These are phyloP conservation scores for Chrysoporthe puriensis DNA, from an alignment of 2,329 filamentous ascomycete genomes.

Conservation along the genomic window DNA sequence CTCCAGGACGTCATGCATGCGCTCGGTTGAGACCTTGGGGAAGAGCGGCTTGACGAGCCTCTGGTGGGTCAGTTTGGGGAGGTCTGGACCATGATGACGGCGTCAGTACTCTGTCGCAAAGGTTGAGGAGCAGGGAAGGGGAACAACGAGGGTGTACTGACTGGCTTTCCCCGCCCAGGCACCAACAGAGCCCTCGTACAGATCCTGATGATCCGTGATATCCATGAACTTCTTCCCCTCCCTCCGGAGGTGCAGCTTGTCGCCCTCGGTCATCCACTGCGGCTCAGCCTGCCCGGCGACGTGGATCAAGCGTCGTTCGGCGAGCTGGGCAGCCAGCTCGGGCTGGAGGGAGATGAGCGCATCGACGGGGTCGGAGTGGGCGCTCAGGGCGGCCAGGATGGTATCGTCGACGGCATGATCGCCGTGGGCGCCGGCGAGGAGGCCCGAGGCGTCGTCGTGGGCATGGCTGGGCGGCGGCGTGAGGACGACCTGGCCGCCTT, in stretches of 20 bases:
- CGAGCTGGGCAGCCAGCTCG: constrained; percentile 22
- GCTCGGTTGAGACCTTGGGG: constrained; percentile 61
- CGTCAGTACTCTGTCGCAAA: not conserved
- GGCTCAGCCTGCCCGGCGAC: constrained; percentile 64
- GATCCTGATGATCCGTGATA: constrained; percentile 65
- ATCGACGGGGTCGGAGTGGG: constrained; percentile 20
- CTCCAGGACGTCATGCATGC: constrained; percentile 68
- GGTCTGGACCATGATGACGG: constrained; percentile 31
- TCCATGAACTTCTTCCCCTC: constrained; percentile 74
- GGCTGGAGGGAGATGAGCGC: constrained; percentile 26
- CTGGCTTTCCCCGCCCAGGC: constrained; percentile 37
- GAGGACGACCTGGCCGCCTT: constrained; percentile 19
- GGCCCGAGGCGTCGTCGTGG: not conserved
- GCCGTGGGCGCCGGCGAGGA: not conserved
- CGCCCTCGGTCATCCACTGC: constrained; percentile 71
- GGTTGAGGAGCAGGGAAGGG: not conserved
- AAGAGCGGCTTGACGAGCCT: constrained; percentile 60
- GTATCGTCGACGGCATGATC: constrained; percentile 17
- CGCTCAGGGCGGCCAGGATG: constrained; percentile 20
- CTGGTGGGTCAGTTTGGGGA: constrained; percentile 50
- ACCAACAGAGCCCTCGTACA: constrained; percentile 38
- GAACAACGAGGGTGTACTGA: constrained; percentile 26
- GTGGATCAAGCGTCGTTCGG: constrained; percentile 63
- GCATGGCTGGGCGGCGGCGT: constrained; percentile 3
- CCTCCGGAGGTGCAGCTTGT: constrained; percentile 71